Evolutionary conservation across 1,284 basidiomycete genomes (phyloP).

Genomic region (Leccinum angustisporum): DNA sequence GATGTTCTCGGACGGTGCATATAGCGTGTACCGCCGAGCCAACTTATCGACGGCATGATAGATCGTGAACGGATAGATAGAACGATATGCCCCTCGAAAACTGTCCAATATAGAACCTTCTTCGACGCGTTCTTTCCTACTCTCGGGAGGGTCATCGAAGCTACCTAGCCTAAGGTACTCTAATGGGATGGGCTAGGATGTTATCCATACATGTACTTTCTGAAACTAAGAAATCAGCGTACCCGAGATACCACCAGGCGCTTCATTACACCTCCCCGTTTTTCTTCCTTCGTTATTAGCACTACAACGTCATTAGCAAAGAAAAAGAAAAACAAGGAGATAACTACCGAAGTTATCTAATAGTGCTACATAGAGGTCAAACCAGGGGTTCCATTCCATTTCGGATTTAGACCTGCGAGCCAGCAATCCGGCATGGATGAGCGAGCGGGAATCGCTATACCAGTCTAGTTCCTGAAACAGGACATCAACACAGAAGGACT

Average conservation of each 20-base stretch:
- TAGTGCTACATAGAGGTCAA: constrained; percentile 64
- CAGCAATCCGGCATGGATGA: constrained; percentile 63
- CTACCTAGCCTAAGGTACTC: constrained; percentile 70
- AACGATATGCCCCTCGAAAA: constrained; percentile 48
- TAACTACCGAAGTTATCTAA: constrained; percentile 72
- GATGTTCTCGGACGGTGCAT: constrained; percentile 54
- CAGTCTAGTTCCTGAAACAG: constrained; percentile 70
- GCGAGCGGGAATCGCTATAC: constrained; percentile 67
- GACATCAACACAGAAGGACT: constrained; percentile 4
- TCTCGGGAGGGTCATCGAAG: constrained; percentile 58
- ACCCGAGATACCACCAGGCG: constrained; percentile 66
- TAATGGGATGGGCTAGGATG: constrained; percentile 66
- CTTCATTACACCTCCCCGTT: constrained; percentile 46
- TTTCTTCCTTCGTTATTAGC: constrained; percentile 62
- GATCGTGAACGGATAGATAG: constrained; percentile 72
- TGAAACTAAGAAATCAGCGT: constrained; percentile 23
- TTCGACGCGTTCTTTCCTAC: constrained; percentile 58
- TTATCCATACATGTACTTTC: constrained; percentile 8
- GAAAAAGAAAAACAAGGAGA: neutral
- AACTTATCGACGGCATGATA: constrained; percentile 62
- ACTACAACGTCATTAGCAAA: constrained; percentile 40
- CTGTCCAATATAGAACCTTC: constrained; percentile 58
- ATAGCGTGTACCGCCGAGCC: constrained; percentile 67
- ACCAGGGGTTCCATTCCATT: constrained; percentile 62
- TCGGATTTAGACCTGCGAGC: constrained; percentile 56